Evolutionary conservation across 306 rosid genomes (phyloP), one percentile per base, ranked within the genome.

Genomic region (Inga leiocalycina): DNA sequence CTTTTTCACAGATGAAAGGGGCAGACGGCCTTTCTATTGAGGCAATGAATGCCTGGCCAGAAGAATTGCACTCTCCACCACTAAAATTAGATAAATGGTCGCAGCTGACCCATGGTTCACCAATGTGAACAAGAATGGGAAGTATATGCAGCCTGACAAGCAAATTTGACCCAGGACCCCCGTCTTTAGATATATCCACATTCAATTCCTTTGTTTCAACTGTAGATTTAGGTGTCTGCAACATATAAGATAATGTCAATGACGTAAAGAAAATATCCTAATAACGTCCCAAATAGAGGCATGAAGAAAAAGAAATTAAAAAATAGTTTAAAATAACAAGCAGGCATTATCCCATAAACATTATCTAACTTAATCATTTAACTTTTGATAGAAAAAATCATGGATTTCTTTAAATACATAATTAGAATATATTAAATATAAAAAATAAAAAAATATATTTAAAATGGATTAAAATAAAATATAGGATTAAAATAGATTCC

Each of bases 171-270:
- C 86, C 80, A 30, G 93, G 81, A 81, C 88, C 91, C 77, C 93
- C 93, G 83, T 90, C 94, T 89, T 92, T 97, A 79, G 94, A 92
- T 80, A 94, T 88, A 84, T 94, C 97, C 83, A 91, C 83, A 76
- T 87, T 86, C 88, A 97, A 88, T 79, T 91, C 99, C 91, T 97
- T 97, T 79, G 94, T 89, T 85, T 97, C 98, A 78, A 94, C 51
- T 37, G 91, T 87, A 82, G 70, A 90, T 86, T 92, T 97, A 79
- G 95, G 97, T 30, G 93, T 90, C 99, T 97, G 97, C 89, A 83
- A 84, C 82, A 86, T 86, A 81, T 68, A 81, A 69, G 71, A 85
- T 79, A 81, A 78, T 76, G 35, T 71, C 74, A 78, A 80, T 68
- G 75, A 87, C n/a, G n/a, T 75, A 51, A 84, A 78, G 1, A 56